Conservation (phyloP, 306 rosid species). For the Medicago truncatula region DNA sequence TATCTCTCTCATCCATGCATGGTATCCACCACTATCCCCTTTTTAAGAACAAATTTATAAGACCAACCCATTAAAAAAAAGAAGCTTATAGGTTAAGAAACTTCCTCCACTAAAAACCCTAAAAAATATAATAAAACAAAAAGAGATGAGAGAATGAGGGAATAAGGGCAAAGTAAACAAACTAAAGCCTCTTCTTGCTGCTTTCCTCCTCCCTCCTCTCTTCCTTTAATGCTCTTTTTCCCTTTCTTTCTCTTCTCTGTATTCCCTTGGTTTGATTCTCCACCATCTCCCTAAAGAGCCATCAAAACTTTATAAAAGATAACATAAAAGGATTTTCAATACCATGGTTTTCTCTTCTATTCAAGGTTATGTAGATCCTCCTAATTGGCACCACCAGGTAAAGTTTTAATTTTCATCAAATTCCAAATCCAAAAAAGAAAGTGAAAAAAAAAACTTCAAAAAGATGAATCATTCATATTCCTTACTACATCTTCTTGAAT, state of each 20-base stretch:
- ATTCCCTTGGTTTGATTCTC: slow-evolving; percentile 97
- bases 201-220: slow-evolving; percentile 53
- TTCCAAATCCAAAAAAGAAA: slow-evolving; percentile 28
- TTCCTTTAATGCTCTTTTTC: slow-evolving; percentile 56
- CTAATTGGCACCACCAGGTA: slow-evolving; percentile 97
- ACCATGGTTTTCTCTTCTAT: slow-evolving; percentile 96
- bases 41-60: slow-evolving; percentile 49
- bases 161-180: slow-evolving; percentile 83
- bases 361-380: slow-evolving; percentile 99
- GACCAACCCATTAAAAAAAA: slow-evolving; percentile 49
- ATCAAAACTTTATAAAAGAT: slow-evolving; percentile 88
- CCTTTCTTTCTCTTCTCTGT: slow-evolving; percentile 78
- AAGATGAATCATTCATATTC: slow-evolving; percentile 88
- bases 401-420: slow-evolving; percentile 45
- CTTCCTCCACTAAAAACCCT: slow-evolving; percentile 85
- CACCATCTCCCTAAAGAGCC: slow-evolving; percentile 90
- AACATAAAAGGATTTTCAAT: slow-evolving; percentile 52
- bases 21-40: slow-evolving; percentile 59
- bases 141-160: slow-evolving; percentile 78
- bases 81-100: slow-evolving; percentile 89
- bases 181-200: slow-evolving; percentile 60
- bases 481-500: slow-evolving; percentile 66
- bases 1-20: slow-evolving; percentile 55
- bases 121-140: slow-evolving; percentile 86
- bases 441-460: slow-evolving; percentile 6